Evolutionary conservation across 805 yeast genomes (phyloP).

Genomic region (Wickerhamiella bombiphila): DNA sequence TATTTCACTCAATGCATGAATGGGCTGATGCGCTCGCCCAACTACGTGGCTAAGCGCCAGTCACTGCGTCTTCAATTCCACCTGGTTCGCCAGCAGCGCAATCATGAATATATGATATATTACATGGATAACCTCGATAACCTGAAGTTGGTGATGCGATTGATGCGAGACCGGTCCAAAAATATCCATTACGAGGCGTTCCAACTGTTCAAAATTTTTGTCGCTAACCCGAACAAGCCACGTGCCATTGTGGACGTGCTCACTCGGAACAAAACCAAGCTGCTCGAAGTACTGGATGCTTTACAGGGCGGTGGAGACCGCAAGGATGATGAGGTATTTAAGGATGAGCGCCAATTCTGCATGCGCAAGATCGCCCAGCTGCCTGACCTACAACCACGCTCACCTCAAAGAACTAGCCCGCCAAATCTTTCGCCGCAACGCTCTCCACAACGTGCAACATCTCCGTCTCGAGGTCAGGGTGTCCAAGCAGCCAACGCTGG

Average conservation of each 20-base stretch:
- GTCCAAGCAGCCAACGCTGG: neutral
- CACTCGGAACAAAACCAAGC: slow-evolving; percentile 66
- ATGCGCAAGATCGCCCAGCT: slow-evolving; percentile 47
- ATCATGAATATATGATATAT: slow-evolving; percentile 54
- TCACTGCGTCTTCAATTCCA: slow-evolving; percentile 59
- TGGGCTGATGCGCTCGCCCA: slow-evolving; percentile 54
- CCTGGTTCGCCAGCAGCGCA: slow-evolving; percentile 54
- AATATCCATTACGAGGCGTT: slow-evolving; percentile 84
- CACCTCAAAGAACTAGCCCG: neutral
- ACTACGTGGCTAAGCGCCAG: slow-evolving; percentile 88
- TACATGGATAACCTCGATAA: slow-evolving; percentile 75
- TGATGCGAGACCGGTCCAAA: slow-evolving; percentile 75
- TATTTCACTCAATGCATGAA: slow-evolving; percentile 51
- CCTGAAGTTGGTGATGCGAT: slow-evolving; percentile 70
- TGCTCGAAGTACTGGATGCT: slow-evolving; percentile 50
- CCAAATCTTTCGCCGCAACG: slow-evolving; percentile 2
- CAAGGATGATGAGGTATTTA: slow-evolving; percentile 49
- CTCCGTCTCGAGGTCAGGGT: neutral
- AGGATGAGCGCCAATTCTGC: slow-evolving; percentile 71
- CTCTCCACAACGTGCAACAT: neutral
- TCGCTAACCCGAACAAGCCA: slow-evolving; percentile 88
- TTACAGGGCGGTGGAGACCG: slow-evolving; percentile 39
- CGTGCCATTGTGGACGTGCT: slow-evolving; percentile 68
- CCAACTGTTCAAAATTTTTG: slow-evolving; percentile 83
- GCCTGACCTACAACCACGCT: slow-evolving; percentile 17